phyloP scores from a whole-genome alignment of 2,329 filamentous ascomycete species.

The Fusarium robinianum region DNA sequence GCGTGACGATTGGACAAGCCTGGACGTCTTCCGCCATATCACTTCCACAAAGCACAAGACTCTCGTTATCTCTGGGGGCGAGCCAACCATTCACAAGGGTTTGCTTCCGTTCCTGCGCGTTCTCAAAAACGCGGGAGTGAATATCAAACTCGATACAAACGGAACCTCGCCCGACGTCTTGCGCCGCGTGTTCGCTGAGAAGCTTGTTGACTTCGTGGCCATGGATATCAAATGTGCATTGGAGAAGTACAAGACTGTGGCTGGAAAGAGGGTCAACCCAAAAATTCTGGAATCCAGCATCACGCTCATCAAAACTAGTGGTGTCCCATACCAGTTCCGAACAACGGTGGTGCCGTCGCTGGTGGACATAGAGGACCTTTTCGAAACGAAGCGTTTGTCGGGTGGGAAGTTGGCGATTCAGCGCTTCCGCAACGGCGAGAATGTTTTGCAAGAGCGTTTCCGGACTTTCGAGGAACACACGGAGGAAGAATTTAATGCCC shows the following conservation, averaged over 20 bases:
- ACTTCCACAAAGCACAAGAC: conserved; percentile 24
- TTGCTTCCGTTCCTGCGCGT: conserved; percentile 24
- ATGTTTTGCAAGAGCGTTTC: conserved; percentile 8
- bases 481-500: conserved; percentile 21
- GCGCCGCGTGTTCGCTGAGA: conserved; percentile 13
- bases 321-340: conserved; percentile 27
- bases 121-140: conserved; percentile 16
- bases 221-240: conserved; percentile 35
- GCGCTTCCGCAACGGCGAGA: conserved; percentile 24
- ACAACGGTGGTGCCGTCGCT: conserved; percentile 30
- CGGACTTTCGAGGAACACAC: conserved; percentile 23
- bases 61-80: conserved; percentile 30
- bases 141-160: conserved; percentile 30
- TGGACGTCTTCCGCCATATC: conserved; percentile 28
- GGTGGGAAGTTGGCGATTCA: conserved; percentile 32
- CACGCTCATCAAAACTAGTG: conserved; percentile 25
- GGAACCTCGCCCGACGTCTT: conserved; percentile 14
- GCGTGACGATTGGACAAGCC: conserved; percentile 13
- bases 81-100: conserved; percentile 33
- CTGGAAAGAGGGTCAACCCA: conserved; percentile 23
- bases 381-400: conserved; percentile 28
- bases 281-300: conserved; percentile 25
- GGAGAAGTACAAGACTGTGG: conserved; percentile 31
- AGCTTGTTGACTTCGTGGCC: conserved; percentile 25
- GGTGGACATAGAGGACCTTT: conserved; percentile 30